Base-by-base conservation (phyloP, 108 stramenopile species). In the Cylindrotheca closterium region DNA sequence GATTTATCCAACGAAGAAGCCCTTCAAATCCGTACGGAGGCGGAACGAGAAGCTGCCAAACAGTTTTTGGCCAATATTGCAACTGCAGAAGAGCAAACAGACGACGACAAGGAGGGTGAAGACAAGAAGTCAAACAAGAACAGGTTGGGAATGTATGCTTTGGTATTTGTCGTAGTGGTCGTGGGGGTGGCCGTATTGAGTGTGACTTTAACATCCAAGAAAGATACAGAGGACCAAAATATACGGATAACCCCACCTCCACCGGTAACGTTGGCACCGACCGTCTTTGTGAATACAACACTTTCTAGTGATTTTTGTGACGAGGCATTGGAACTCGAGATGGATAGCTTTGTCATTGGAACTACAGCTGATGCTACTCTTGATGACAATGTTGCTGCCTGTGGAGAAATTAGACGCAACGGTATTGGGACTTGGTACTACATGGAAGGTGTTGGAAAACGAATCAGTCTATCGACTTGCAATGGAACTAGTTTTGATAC, bases 401-500 rank as follows among this genome's bases (percentile, higher is more conserved):
- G 37, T 42, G 10, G 15, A 10, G 15, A 15, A 10, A 15, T 42
- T 7, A 42, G 15, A 42, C 37, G 37, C 37, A 42, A 42, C 15
- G 37, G 37, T 15, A 42, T 42, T 42, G 37, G 37, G 26, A 47
- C 48, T 4, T 61, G 60, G 60, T 61, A 48, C 23, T 25, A 5
- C 46, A 25, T 61, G 2, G 47, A 22, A 7, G 63, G 53, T 2
- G 32, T 29, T 31, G 55, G 45, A 17, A 8, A 26, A n/a, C 8
- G 4, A 2, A 47, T 57, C 45, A 26, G 10, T 27, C 21, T 60
- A 17, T 34, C 51, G 30, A 74, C 73, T 17, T 74, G 73, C 30
- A 24, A 56, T 17, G 58, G 58, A 29, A 32, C 65, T 2, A 58
- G 67, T 51, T 67, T 74, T 27, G 73, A 74, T 30, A 74, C 73